Conservation (phyloP, 2,329 filamentous ascomycete species). For the Trichoderma sp. region DNA sequence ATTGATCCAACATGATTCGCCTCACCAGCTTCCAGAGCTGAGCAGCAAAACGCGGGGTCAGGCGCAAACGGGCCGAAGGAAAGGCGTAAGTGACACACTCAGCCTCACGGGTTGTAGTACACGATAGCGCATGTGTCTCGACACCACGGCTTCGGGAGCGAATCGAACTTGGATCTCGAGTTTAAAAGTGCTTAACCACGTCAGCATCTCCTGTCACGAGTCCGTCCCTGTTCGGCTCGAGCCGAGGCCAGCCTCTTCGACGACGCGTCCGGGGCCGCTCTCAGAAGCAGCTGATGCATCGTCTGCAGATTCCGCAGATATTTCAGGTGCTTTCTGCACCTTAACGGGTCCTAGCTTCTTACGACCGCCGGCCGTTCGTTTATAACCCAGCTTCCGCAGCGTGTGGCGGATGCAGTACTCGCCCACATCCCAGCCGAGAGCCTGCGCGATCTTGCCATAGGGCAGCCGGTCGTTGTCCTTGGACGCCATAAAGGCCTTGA, state of each 20-base stretch:
- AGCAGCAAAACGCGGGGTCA: neutral
- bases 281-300: neutral
- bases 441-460: constrained; percentile 4
- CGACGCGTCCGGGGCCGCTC: neutral
- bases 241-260: neutral
- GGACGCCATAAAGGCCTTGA: constrained; percentile 5
- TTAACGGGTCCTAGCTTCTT: neutral
- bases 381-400: constrained; percentile 3
- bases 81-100: neutral
- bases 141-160: neutral
- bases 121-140: neutral
- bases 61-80: neutral
- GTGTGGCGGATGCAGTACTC: constrained; percentile 16
- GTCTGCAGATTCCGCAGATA: neutral
- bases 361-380: neutral
- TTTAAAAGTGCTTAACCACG: neutral
- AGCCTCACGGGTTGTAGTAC: neutral
- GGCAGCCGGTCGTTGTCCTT: constrained; percentile 6
- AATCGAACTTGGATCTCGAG: neutral
- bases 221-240: neutral
- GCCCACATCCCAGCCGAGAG: constrained; percentile 8
- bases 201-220: neutral
- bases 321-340: neutral
- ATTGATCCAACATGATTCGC: neutral
- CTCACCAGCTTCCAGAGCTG: neutral